Conservation (phyloP, 768 basidiomycete species). For the Imleria badia region DNA sequence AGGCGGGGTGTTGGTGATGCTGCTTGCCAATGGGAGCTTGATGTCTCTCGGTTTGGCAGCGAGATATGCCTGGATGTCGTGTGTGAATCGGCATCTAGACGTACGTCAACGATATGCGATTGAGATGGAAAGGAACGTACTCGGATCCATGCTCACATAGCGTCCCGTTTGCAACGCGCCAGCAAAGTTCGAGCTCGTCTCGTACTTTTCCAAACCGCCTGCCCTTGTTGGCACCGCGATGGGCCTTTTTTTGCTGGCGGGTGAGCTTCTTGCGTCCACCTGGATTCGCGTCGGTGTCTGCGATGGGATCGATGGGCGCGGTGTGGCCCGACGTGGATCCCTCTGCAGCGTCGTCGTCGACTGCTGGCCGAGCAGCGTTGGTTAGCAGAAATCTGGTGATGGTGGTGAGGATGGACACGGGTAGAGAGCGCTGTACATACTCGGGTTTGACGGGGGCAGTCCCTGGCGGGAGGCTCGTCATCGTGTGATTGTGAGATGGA, state of each 20-base stretch:
- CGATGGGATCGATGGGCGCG: slow-evolving; percentile 26
- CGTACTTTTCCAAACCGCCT: slow-evolving; percentile 73
- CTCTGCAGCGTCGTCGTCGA: slow-evolving; percentile 66
- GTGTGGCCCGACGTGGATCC: slow-evolving; percentile 43
- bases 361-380: slow-evolving; percentile 23
- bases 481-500: slow-evolving; percentile 52
- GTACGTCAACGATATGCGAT: not conserved
- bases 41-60: slow-evolving; percentile 74
- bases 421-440: slow-evolving; percentile 31
- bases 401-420: not conserved
- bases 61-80: slow-evolving; percentile 77
- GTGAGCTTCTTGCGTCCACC: slow-evolving; percentile 43
- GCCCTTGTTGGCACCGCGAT: slow-evolving; percentile 81
- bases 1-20: slow-evolving; percentile 48
- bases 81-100: slow-evolving; percentile 72
- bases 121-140: slow-evolving; percentile 35
- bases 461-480: slow-evolving; percentile 33
- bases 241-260: slow-evolving; percentile 70
- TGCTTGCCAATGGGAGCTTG: slow-evolving; percentile 46
- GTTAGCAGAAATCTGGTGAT: slow-evolving; percentile 44
- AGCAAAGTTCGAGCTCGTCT: slow-evolving; percentile 84
- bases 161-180: slow-evolving; percentile 68
- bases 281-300: slow-evolving; percentile 29
- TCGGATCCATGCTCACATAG: slow-evolving; percentile 69
- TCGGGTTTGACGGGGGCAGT: slow-evolving; percentile 55